These are phyloP conservation scores for Scedosporium aurantiacum DNA, from an alignment of 2,329 filamentous ascomycete genomes.

Conservation along the genomic window DNA sequence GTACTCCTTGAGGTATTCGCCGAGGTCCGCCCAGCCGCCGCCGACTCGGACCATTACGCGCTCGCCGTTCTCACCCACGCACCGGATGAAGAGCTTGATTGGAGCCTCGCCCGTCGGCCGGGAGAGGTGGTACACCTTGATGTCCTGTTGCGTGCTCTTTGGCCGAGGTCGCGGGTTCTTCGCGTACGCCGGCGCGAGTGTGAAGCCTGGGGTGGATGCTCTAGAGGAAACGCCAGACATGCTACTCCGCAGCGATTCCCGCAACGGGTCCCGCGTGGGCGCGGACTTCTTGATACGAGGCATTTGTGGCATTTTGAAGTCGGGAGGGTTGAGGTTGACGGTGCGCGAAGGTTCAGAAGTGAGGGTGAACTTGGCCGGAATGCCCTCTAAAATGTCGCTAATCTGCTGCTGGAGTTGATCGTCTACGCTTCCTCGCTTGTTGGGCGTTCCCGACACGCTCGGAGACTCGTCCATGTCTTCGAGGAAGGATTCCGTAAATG, in stretches of 20 bases:
- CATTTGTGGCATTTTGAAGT: constrained; percentile 40
- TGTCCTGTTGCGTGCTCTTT: constrained; percentile 49
- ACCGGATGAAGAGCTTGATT: constrained; percentile 87
- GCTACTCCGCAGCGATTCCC: constrained; percentile 35
- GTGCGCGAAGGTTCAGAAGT: constrained; percentile 36
- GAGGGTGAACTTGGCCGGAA: constrained; percentile 70
- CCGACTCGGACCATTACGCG: constrained; percentile 97
- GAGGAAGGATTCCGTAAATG: constrained; percentile 21
- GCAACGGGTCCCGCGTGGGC: constrained; percentile 29
- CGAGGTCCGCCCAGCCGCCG: constrained; percentile 95
- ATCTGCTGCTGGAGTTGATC: constrained; percentile 73
- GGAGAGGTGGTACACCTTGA: constrained; percentile 86
- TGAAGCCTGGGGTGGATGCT: constrained; percentile 56
- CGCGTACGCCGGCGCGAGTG: constrained; percentile 49
- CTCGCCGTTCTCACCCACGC: constrained; percentile 81
- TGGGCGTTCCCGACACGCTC: constrained; percentile 22
- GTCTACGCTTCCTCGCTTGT: constrained; percentile 29
- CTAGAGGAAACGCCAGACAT: constrained; percentile 42
- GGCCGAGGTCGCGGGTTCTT: constrained; percentile 35
- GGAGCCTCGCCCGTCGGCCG: constrained; percentile 74
- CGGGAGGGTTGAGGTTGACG: constrained; percentile 47
- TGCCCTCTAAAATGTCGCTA: constrained; percentile 62
- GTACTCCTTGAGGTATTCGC: constrained; percentile 89
- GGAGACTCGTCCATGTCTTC: constrained; percentile 35
- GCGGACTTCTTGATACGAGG: constrained; percentile 32